Conservation (phyloP, 106 monocot genomes). For the Dendrobium chrysotoxum region DNA sequence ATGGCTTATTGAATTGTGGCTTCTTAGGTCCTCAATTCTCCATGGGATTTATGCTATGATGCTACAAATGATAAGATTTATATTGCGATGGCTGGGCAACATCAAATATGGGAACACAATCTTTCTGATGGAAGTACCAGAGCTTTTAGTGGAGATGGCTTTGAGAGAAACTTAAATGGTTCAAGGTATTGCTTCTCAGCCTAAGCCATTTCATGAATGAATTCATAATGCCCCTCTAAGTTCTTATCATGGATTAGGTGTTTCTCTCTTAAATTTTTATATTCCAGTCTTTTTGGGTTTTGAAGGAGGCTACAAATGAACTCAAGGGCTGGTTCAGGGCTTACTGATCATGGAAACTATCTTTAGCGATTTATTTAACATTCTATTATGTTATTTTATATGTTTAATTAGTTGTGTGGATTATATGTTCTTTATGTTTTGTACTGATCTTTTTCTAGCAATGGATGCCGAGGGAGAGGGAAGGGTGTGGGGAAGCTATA, state of each 20-base stretch:
- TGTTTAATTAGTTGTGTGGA: no score
- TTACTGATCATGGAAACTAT: no score
- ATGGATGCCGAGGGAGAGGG: no score
- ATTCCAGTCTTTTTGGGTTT: neutral
- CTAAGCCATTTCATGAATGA: neutral
- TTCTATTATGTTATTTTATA: no score
- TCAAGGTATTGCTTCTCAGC: slow-evolving; percentile 48
- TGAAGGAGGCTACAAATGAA: neutral
- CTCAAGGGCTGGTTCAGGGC: neutral
- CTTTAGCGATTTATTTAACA: no score
- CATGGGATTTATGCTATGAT: slow-evolving; percentile 95
- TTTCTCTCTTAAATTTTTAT: neutral
- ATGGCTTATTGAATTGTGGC: neutral
- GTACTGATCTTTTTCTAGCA: no score
- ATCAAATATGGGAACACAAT: slow-evolving; percentile 91
- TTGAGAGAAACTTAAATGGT: slow-evolving; percentile 90
- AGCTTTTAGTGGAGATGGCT: slow-evolving; percentile 90
- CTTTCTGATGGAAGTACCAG: slow-evolving; percentile 46
- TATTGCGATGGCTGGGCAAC: slow-evolving; percentile 98
- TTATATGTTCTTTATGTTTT: no score
- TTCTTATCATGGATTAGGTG: neutral
- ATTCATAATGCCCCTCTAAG: neutral
- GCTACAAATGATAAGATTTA: slow-evolving; percentile 64
- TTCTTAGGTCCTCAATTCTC: slow-evolving; percentile 85
- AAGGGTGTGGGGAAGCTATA: no score